phyloP scores from a whole-genome alignment of 2,329 filamentous ascomycete species.

The Coniochaeta sp. region DNA sequence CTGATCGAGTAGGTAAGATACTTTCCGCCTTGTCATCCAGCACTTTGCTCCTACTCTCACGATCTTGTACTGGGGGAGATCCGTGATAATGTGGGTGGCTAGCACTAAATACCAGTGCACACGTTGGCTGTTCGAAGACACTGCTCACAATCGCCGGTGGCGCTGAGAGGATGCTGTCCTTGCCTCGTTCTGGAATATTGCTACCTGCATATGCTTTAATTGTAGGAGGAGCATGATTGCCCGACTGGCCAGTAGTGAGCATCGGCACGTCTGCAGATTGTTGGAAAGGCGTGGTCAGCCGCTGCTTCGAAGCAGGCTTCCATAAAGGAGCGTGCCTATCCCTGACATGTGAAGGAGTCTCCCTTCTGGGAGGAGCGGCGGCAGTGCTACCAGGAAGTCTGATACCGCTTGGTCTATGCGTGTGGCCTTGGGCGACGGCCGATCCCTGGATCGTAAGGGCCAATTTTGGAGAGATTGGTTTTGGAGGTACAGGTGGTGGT shows the following conservation, averaged over 20 bases:
- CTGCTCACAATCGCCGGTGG: neutral
- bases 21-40: neutral
- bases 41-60: neutral
- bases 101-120: neutral
- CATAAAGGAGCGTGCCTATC: neutral
- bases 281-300: neutral
- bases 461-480: too few species aligned
- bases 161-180: neutral
- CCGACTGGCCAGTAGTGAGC: neutral
- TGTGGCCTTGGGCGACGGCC: neutral
- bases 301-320: neutral
- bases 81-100: neutral
- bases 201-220: too few species aligned
- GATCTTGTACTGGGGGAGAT: neutral
- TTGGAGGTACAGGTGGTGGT: neutral
- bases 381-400: conserved; percentile 6
- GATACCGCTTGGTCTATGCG: conserved; percentile 3
- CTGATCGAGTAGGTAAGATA: neutral
- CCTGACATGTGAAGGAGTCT: neutral
- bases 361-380: conserved; percentile 4
- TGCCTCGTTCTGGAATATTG: neutral
- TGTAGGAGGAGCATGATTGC: neutral
- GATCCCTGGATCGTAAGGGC: neutral
- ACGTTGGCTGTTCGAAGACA: neutral
- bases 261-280: neutral